Evolutionary conservation across 345 rosid genomes (phyloP), one percentile per base, ranked within the genome.

Genomic region (Lumnitzera littorea): DNA sequence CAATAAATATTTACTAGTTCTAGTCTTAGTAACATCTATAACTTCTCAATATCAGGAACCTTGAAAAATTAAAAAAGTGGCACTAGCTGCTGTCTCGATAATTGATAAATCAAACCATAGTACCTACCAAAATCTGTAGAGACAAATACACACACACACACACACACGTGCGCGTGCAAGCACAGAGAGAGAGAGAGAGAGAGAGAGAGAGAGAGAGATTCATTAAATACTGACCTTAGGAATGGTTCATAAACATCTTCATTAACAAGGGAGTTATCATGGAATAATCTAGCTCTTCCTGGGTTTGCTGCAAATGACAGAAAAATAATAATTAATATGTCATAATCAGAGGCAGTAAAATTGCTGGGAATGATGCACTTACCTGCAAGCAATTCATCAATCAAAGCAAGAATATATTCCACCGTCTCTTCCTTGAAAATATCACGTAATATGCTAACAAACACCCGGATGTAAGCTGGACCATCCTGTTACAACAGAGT

Each of bases 361-460:
- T 58, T 46, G 11, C 62, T 17, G 50, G 27, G 49, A 57, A 46
- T 48, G 27, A 47, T 54, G 51, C 57, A 56, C 20, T 25, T 72
- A 91, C 97, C 97, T 67, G 89, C 68, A 52, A 91, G 84, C 91
- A 94, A 83, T 73, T 94, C 92, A 78, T 86, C 96, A 72, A 91
- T 74, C 71, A 94, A 78, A 63, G 92, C 92, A 74, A 94, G 78
- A 66, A 94, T 95, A 94, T 94, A 91, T 70, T 94, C 99, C 53
- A 94, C 91, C 2, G 97, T 94, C 65, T 94, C 99, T 74, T 91
- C 97, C 77, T 94, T 94, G 70, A 72, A 83, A 57, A 91, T 91
- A 58, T 94, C 95, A 46, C 88, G 85, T 61, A 94, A 73, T 58
- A 94, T 94, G 83, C 72, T 75, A 69, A 88, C 95, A 82, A 94